Base-by-base conservation (phyloP, 192 early-diverging fungal genomes). In the Dispira simplex region DNA sequence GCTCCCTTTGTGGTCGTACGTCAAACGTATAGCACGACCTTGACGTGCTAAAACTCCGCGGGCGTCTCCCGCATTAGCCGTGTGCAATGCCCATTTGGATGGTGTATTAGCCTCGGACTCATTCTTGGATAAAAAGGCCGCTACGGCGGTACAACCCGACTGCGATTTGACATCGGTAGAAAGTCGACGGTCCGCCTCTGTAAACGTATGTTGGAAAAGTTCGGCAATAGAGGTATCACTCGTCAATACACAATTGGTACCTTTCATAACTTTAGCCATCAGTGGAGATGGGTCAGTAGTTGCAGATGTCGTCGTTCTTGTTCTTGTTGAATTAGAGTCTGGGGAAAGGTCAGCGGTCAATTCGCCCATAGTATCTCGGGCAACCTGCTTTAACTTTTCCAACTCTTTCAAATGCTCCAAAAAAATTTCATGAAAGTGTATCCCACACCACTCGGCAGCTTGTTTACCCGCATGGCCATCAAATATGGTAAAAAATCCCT, bases 1-100 rank as follows among this genome's bases (percentile, higher is more conserved):
- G 23, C 89, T 90, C 26, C 95, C 96, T 72, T 99, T 99, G 78
- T 99, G 96, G 77, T 99, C 96, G 67, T 97, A 99, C 8, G 95
- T 90, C 11, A 99, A 79, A 48, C 96, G 77, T 21, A 87, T 73
- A 1, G 95, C 96, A 46, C 74, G 71, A 32, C 91, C 91, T 52
- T 83, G 68, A 45, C 92, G 89, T 66, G 92, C 80, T 64, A 99
- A 71, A 39, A 99, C 95, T 10, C 92, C 95, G 21, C 96, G 81
- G 11, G 95, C 93, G 83, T 99, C 96, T 25, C 96, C 96, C 44
- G 86, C 96, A 75, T 99, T 99, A 27, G 91, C 96, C 32, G 91
- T 92, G 67, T 94, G 94, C 43, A 97, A 77, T 21, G 90, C 81
- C 46, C 92, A 56, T 28, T 12, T 18, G 3, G 12, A 28, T 1